A percentile compares a stretch with the other conserved stretches of the same genome.
phyloP scores from a whole-genome alignment of 495 filamentous ascomycete genomes.

The Durotheca rogersii region DNA sequence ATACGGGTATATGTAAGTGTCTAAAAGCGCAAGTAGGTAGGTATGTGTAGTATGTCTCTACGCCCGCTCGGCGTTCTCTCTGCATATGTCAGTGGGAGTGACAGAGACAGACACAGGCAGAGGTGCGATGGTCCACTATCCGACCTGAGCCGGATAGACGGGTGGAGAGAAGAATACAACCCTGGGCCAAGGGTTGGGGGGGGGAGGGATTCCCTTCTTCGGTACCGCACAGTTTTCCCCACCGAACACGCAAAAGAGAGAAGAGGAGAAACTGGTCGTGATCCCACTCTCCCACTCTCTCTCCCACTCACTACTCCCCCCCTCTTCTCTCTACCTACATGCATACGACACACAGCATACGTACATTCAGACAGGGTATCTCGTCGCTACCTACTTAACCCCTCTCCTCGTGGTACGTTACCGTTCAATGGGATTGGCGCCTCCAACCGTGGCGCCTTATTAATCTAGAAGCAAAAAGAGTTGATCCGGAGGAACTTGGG shows the following conservation, averaged over 20 bases:
- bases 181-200: constrained; percentile 11
- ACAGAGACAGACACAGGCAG: constrained; percentile 18
- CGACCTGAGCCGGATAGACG: constrained; percentile 25
- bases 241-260: constrained; percentile 25
- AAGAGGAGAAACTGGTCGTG: too few relatives aligned
- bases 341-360: too few relatives aligned
- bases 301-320: too few relatives aligned
- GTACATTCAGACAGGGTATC: too few relatives aligned
- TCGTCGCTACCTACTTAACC: constrained; percentile 3
- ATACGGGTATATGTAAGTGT: too few relatives aligned
- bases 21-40: too few relatives aligned
- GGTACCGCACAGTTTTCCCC: constrained; percentile 27
- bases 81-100: constrained; percentile 15
- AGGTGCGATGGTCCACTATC: constrained; percentile 21
- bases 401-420: constrained; percentile 32
- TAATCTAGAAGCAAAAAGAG: constrained; percentile 20
- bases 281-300: too few relatives aligned
- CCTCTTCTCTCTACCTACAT: too few relatives aligned
- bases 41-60: constrained; percentile 2
- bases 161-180: constrained; percentile 22
- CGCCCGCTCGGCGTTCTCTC: background rate
- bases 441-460: constrained; percentile 18
- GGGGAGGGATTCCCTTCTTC: too few relatives aligned
- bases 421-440: constrained; percentile 25
- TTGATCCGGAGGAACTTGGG: constrained; percentile 27